Evolutionary conservation across 208 protist species (phyloP), one percentile per base, ranked within the genome.

Genomic region (Trypanosoma lewisi): DNA sequence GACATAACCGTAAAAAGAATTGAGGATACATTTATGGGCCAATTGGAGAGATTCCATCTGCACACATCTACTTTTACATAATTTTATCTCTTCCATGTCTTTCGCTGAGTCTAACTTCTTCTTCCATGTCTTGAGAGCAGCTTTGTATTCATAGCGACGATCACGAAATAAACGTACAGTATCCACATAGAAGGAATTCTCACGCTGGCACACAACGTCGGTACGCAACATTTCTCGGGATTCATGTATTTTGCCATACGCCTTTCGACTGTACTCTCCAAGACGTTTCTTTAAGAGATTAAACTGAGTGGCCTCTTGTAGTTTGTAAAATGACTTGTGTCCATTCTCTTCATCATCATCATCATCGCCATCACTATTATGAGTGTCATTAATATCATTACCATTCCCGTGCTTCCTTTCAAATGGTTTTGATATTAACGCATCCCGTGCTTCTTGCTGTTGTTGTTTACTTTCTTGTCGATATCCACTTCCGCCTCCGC

Each of bases 1-100:
- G 42, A 99, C 98, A 57, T 99, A 99, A 21, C 99, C 99, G 83
- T 99, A 99, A 80, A 99, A 99, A 17, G 97, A 99, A 89, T 99
- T 99, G 19, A 99, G 86, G 81, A 99, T 99, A 78, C 98, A 99
- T 83, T 99, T 99, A 82, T 99, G 98, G 17, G 99, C 99, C 14
- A 99, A 85, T 87, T 99, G 99, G 19, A 99, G 89, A 5, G 98
- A 99, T 52, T 99, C 99, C 84, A 99, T 99, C 39, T 99, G 89
- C 5, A 99, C 85, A 17, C 98, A 92, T 44, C 97, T 89, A 49
- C 85, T 93, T 74, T 94, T 80, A 60, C 84, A 95, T 19, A 94
- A 27, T 70, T 94, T 96, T 7, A 89, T 70, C 41, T 97, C 89
- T 36, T 98, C 89, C 5, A 69, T 52, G 45, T 91, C 82, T 58